phyloP scores from a whole-genome alignment of 768 basidiomycete genomes.

The Tephrocybe sp. region DNA sequence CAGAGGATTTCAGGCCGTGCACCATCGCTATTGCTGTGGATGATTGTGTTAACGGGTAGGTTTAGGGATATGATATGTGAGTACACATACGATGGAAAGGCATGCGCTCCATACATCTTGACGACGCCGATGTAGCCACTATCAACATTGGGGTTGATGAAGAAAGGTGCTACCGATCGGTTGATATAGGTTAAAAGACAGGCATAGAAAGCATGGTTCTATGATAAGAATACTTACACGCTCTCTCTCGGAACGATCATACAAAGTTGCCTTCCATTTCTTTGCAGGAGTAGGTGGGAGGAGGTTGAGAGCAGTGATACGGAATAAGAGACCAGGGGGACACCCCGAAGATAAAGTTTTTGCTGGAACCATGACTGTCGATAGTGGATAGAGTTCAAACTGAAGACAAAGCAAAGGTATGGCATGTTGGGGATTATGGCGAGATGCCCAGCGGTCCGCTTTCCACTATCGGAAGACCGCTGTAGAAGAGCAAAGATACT shows the following conservation, averaged over 20 bases:
- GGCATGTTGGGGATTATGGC: too few species aligned
- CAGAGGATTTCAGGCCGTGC: constrained; percentile 1
- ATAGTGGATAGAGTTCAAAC: too few species aligned
- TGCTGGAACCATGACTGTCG: neutral
- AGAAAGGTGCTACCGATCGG: neutral
- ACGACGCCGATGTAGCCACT: neutral
- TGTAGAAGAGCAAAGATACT: too few species aligned
- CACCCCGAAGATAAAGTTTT: neutral
- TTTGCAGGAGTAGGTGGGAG: constrained; percentile 1
- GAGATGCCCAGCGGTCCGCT: too few species aligned
- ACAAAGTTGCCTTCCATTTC: neutral
- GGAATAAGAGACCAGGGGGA: neutral
- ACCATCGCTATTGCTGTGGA: neutral
- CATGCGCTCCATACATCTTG: neutral
- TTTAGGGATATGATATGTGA: too few species aligned
- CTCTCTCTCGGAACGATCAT: neutral
- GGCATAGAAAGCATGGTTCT: neutral
- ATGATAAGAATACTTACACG: neutral
- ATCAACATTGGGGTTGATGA: constrained; percentile 1
- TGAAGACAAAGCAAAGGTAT: too few species aligned
- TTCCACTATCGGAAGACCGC: too few species aligned
- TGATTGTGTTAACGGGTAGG: neutral
- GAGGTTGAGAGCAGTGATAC: constrained; percentile 1
- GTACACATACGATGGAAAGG: neutral
- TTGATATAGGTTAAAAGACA: too few species aligned